Percentiles rank a stretch among this genome's conserved stretches.
These are phyloP conservation scores for Colletotrichum paranaense DNA, from an alignment of 2,329 filamentous ascomycete species.

Conservation along the genomic window DNA sequence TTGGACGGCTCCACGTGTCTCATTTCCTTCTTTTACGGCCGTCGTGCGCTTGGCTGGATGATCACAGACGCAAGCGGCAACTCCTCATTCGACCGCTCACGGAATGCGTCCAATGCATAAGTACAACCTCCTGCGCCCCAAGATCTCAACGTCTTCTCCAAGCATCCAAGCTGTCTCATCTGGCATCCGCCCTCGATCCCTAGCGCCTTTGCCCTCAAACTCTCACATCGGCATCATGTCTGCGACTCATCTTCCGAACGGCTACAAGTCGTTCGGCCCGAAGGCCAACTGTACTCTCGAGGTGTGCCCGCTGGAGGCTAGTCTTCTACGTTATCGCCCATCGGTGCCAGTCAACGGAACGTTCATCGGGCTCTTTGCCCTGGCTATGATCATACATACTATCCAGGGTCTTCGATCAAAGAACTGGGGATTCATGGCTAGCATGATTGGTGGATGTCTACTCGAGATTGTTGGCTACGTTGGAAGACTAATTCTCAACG, in stretches of 20 bases:
- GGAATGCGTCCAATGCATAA: neutral
- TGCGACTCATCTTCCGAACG: conserved; percentile 14
- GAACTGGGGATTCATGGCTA: conserved; percentile 56
- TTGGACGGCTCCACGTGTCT: neutral
- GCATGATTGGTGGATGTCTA: conserved; percentile 65
- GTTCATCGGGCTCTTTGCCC: conserved; percentile 53
- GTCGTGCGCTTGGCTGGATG: neutral
- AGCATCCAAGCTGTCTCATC: neutral
- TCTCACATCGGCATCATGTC: conserved; percentile 9
- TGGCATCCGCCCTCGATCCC: neutral
- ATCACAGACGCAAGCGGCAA: conserved; percentile 1
- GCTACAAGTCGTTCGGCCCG: conserved; percentile 51
- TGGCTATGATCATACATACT: conserved; percentile 56
- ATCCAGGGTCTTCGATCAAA: conserved; percentile 54
- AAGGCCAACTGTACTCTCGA: conserved; percentile 57
- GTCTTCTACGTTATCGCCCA: conserved; percentile 55
- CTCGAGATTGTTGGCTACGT: conserved; percentile 71
- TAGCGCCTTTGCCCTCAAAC: neutral
- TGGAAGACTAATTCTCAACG: conserved; percentile 66
- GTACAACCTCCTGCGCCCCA: neutral
- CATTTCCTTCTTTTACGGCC: conserved; percentile 6
- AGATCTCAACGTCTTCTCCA: neutral
- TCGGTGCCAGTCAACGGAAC: conserved; percentile 46
- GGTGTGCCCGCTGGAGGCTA: conserved; percentile 54
- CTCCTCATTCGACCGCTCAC: neutral